Conservation (phyloP, 257 asterid genomes). For the Misopates orontium region DNA sequence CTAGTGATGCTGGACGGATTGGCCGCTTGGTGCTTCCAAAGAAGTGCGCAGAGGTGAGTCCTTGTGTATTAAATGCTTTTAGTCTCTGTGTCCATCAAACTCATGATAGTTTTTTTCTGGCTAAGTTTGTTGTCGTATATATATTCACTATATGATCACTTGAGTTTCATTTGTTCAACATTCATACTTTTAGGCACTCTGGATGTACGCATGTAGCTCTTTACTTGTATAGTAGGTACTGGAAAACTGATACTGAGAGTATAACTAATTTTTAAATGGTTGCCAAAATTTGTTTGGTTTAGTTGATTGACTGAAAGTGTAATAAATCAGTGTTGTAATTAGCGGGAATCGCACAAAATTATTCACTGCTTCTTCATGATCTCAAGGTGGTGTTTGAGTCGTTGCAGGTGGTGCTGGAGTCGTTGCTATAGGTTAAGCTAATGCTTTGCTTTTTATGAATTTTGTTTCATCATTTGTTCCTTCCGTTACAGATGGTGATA, state of each 20-base stretch:
- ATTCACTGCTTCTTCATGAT: too few species aligned
- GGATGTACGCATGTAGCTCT: too few species aligned
- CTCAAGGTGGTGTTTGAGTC: too few species aligned
- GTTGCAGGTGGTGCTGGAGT: too few species aligned
- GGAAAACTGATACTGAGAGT: neutral
- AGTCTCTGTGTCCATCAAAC: neutral
- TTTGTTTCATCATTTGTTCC: too few species aligned
- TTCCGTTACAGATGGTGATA: too few species aligned
- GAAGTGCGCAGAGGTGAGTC: constrained; percentile 92
- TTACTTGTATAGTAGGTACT: neutral
- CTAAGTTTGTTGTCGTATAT: neutral
- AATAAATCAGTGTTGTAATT: too few species aligned
- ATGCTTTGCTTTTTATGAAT: too few species aligned
- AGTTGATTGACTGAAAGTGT: too few species aligned
- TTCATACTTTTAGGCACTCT: constrained; percentile 4
- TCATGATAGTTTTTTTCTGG: neutral
- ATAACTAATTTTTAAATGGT: neutral
- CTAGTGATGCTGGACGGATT: constrained; percentile 92
- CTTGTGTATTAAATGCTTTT: constrained; percentile 26
- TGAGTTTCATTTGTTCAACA: constrained; percentile 20
- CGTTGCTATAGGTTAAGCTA: too few species aligned
- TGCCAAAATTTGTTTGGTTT: too few species aligned
- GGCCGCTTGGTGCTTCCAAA: constrained; percentile 95
- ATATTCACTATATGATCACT: constrained; percentile 16
- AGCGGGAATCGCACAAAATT: too few species aligned